Percentiles rank a stretch among this genome's conserved stretches.
phyloP scores from a whole-genome alignment of 768 basidiomycete species.

The Naematelia aurantialba region DNA sequence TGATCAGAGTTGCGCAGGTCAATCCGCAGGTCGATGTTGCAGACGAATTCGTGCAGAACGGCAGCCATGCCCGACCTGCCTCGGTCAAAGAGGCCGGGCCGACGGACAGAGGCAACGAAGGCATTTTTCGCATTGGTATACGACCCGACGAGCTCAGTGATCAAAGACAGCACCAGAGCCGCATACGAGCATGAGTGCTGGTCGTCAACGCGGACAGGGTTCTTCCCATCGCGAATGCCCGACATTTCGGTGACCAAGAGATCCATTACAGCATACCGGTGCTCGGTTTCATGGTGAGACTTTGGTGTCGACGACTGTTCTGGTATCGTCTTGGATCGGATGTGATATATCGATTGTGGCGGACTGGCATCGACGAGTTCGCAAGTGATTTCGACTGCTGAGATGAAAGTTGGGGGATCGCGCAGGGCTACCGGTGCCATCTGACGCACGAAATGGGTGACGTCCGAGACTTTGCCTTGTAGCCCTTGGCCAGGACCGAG shows the following conservation, averaged over 20 bases:
- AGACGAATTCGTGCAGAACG: constrained; percentile 75
- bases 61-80: constrained; percentile 65
- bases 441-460: constrained; percentile 67
- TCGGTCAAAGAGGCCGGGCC: constrained; percentile 47
- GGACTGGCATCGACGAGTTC: constrained; percentile 66
- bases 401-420: constrained; percentile 70
- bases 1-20: constrained; percentile 38
- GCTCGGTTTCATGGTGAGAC: constrained; percentile 19
- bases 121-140: constrained; percentile 86
- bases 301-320: constrained; percentile 7
- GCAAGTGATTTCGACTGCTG: constrained; percentile 67
- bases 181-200: constrained; percentile 6
- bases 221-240: constrained; percentile 1
- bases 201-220: background rate
- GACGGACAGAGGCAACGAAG: constrained; percentile 76
- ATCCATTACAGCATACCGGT: constrained; percentile 11
- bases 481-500: constrained; percentile 63
- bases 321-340: constrained; percentile 56
- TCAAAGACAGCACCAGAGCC: constrained; percentile 41
- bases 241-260: constrained; percentile 4
- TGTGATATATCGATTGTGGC: constrained; percentile 55
- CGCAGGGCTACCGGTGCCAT: constrained; percentile 77
- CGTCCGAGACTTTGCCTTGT: constrained; percentile 58
- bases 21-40: constrained; percentile 68
- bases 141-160: constrained; percentile 88